Percentiles rank a stretch among this genome's conserved stretches.
These are phyloP conservation scores for Naganishia vishniacii DNA, from an alignment of 768 basidiomycete genomes.

Conservation along the genomic window DNA sequence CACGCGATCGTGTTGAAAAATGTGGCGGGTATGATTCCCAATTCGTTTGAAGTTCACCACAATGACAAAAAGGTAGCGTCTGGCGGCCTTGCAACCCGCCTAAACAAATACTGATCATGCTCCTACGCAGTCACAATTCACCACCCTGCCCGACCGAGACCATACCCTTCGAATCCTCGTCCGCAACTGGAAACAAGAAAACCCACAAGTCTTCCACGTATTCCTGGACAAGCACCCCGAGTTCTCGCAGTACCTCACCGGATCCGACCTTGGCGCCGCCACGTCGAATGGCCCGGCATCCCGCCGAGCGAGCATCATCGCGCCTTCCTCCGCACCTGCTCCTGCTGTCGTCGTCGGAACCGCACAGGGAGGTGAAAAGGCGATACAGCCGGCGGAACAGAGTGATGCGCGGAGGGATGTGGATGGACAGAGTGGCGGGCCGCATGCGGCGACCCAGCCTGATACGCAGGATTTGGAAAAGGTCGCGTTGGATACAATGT, in stretches of 20 bases:
- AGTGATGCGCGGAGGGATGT: neutral
- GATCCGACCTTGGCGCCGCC: neutral
- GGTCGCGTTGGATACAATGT: constrained; percentile 26
- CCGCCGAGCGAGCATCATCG: no score
- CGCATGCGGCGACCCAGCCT: constrained; percentile 24
- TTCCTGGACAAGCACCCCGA: constrained; percentile 24
- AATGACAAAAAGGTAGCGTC: constrained; percentile 8
- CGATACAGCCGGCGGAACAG: neutral
- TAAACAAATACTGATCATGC: neutral
- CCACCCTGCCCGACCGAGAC: constrained; percentile 32
- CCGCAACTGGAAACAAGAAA: constrained; percentile 22
- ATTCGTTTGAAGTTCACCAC: constrained; percentile 30
- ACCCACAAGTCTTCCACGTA: constrained; percentile 26
- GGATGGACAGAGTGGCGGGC: neutral
- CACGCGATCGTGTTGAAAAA: constrained; percentile 27
- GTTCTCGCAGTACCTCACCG: neutral
- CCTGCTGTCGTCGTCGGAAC: neutral
- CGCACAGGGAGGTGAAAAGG: neutral
- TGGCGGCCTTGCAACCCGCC: neutral
- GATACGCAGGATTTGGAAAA: constrained; percentile 30
- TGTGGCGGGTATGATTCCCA: constrained; percentile 35
- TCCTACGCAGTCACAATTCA: constrained; percentile 20
- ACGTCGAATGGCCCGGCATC: constrained; percentile 1
- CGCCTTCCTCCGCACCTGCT: no score
- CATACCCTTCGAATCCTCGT: constrained; percentile 30